A percentile compares a stretch with the other conserved stretches of the same genome.
phyloP scores from a whole-genome alignment of 2,329 filamentous ascomycete species.

The Cercospora janseana region DNA sequence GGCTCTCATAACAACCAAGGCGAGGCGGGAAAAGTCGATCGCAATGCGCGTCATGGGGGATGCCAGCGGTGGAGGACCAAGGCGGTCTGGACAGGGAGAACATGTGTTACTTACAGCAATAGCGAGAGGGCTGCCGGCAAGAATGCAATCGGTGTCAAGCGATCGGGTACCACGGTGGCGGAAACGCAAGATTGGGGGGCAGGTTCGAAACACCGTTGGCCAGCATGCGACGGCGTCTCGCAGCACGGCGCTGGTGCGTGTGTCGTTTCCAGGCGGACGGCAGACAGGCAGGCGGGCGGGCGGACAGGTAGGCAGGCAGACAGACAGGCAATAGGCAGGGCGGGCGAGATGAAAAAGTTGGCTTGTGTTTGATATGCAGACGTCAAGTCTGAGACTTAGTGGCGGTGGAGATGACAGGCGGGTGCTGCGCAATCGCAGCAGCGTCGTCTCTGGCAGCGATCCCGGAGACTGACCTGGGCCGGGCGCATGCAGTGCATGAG shows the following conservation, averaged over 20 bases:
- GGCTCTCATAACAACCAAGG: conserved; percentile 24
- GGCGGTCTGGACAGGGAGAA: conserved; percentile 28
- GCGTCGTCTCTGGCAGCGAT: conserved; percentile 10
- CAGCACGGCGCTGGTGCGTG: no score
- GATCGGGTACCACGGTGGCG: conserved; percentile 9
- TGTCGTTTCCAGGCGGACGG: no score
- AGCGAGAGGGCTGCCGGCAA: conserved; percentile 12
- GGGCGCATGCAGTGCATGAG: no score
- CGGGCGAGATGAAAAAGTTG: conserved; percentile 18
- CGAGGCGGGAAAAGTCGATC: conserved; percentile 15
- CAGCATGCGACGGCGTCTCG: neutral
- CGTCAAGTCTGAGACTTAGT: conserved; percentile 13
- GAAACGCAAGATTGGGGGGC: conserved; percentile 16
- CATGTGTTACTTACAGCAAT: conserved; percentile 28
- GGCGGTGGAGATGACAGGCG: conserved; percentile 1
- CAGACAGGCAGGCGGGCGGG: no score
- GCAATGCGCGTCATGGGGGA: conserved; percentile 25
- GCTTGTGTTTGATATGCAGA: conserved; percentile 18
- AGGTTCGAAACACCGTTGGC: conserved; percentile 18
- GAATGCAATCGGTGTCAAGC: conserved; percentile 24
- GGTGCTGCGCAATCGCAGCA: neutral
- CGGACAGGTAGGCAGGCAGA: no score
- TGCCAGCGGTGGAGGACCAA: conserved; percentile 20
- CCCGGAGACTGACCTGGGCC: conserved; percentile 21
- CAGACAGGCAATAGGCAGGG: conserved; percentile 1